A percentile compares a stretch with the other conserved stretches of the same genome.
Evolutionary conservation across 352 stramenopile genomes (phyloP).

Genomic region (Globisporangium parvum): DNA sequence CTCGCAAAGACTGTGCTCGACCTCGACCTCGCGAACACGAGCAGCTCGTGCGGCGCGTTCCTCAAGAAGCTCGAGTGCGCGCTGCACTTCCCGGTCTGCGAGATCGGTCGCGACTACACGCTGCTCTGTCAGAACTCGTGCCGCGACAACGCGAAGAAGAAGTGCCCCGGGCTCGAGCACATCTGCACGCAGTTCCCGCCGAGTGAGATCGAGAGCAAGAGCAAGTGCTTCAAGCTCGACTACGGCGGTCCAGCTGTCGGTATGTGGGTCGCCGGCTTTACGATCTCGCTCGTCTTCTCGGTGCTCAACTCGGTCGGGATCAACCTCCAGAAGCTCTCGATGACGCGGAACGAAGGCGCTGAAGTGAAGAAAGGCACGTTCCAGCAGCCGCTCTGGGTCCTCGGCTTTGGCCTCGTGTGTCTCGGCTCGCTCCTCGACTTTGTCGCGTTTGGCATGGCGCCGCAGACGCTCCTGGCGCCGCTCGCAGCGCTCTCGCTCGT

Average conservation of each 20-base stretch:
- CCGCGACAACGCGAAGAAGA: slow-evolving; percentile 43
- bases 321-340: slow-evolving; percentile 89
- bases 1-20: slow-evolving; percentile 30
- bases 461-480: slow-evolving; percentile 85
- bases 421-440: slow-evolving; percentile 87
- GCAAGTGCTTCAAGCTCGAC: slow-evolving; percentile 74
- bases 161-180: slow-evolving; percentile 53
- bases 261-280: slow-evolving; percentile 85
- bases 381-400: slow-evolving; percentile 84
- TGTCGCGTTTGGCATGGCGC: slow-evolving; percentile 88
- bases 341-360: slow-evolving; percentile 62
- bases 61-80: slow-evolving; percentile 62
- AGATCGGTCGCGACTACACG: slow-evolving; percentile 67
- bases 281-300: slow-evolving; percentile 85
- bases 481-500: slow-evolving; percentile 86
- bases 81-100: slow-evolving; percentile 72
- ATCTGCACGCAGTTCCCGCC: slow-evolving; percentile 42
- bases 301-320: slow-evolving; percentile 88
- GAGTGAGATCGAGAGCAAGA: slow-evolving; percentile 50
- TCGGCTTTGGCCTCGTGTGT: slow-evolving; percentile 81
- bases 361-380: slow-evolving; percentile 73
- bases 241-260: slow-evolving; percentile 66
- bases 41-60: slow-evolving; percentile 49
- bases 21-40: slow-evolving; percentile 61
- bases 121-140: slow-evolving; percentile 63